Conservation (phyloP, 768 basidiomycete genomes). For the Termitomyces sp. region DNA sequence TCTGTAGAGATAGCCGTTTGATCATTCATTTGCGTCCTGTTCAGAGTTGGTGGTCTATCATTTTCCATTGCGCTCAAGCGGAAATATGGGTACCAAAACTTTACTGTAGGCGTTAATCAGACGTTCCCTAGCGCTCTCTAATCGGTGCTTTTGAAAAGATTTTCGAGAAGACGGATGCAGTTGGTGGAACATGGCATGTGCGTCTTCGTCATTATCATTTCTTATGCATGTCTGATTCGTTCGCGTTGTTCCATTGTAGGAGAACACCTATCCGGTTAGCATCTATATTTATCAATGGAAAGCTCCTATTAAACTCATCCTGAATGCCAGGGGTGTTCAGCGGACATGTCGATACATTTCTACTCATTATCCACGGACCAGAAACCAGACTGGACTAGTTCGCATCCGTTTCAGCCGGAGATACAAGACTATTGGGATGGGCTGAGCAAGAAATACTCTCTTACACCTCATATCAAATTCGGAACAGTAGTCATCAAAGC, state of each 20-base stretch:
- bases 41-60: constrained; percentile 38
- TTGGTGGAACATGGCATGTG: constrained; percentile 54
- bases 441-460: constrained; percentile 34
- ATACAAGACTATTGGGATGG: constrained; percentile 35
- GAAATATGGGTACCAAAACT: constrained; percentile 33
- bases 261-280: constrained; percentile 31
- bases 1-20: background rate
- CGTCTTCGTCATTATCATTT: constrained; percentile 13
- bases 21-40: background rate
- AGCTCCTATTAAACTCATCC: background rate
- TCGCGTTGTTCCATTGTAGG: constrained; percentile 17
- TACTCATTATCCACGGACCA: constrained; percentile 38
- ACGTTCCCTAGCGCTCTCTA: background rate
- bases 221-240: background rate
- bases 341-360: constrained; percentile 32
- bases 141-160: constrained; percentile 28
- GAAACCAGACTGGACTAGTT: constrained; percentile 35
- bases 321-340: constrained; percentile 33
- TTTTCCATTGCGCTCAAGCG: constrained; percentile 39
- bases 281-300: background rate
- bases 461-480: constrained; percentile 38
- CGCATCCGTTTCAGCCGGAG: constrained; percentile 36
- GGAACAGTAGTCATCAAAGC: constrained; percentile 39
- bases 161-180: constrained; percentile 38
- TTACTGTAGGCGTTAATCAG: constrained; percentile 27